Evolutionary conservation across 805 yeast genomes (phyloP).

Genomic region (Maudiozyma saulgeensis): DNA sequence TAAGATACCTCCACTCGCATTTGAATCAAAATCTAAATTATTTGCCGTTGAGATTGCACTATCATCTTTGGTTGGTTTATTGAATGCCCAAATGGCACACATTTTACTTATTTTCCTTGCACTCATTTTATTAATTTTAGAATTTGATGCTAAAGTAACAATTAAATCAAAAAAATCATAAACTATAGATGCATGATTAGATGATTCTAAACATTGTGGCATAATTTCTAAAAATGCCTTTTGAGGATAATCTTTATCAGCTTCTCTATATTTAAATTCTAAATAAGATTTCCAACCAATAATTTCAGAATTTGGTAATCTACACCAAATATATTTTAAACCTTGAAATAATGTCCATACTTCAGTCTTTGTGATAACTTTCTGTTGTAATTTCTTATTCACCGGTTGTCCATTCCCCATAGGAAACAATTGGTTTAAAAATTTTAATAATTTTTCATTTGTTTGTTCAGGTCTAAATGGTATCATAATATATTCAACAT

Average conservation of each 20-base stretch:
- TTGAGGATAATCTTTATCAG: slow-evolving; percentile 55
- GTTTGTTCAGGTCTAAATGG: slow-evolving; percentile 68
- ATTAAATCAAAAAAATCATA: slow-evolving; percentile 79
- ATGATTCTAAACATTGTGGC: slow-evolving; percentile 76
- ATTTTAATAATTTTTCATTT: slow-evolving; percentile 48
- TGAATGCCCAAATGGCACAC: slow-evolving; percentile 87
- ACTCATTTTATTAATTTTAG: slow-evolving; percentile 66
- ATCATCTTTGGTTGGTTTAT: slow-evolving; percentile 16
- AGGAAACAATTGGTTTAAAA: slow-evolving; percentile 52
- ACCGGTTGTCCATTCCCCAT: slow-evolving; percentile 41
- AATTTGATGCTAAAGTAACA: slow-evolving; percentile 67
- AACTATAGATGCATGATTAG: slow-evolving; percentile 83
- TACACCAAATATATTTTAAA: slow-evolving; percentile 77
- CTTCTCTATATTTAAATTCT: slow-evolving; percentile 56
- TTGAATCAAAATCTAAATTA: slow-evolving; percentile 16
- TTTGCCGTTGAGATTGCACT: slow-evolving; percentile 14
- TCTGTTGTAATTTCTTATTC: slow-evolving; percentile 32
- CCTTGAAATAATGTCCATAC: slow-evolving; percentile 65
- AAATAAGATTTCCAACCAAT: slow-evolving; percentile 82
- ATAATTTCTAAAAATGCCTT: slow-evolving; percentile 69
- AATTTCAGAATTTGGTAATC: slow-evolving; percentile 69
- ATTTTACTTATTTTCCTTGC: slow-evolving; percentile 73
- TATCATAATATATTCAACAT: slow-evolving; percentile 62
- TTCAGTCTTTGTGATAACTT: slow-evolving; percentile 43
- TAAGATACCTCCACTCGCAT: neutral